Base-by-base conservation (phyloP, 805 yeast species). In the Hermanozyma aechmeae region DNA sequence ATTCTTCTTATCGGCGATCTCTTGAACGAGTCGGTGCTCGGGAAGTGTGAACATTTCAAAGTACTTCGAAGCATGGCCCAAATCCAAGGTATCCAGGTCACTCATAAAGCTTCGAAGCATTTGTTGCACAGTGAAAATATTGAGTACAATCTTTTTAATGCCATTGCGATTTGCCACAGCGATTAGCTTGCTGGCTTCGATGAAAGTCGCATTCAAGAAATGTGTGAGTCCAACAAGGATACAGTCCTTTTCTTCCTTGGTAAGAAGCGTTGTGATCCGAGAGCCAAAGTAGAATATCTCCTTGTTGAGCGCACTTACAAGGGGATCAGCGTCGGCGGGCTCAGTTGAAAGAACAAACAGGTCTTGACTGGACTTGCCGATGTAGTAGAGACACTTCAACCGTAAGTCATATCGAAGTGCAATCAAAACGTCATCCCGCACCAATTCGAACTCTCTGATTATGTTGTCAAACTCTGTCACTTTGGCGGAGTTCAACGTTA, bases 51-150 rank as follows among this genome's bases (percentile, higher is more conserved):
- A 67, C 40, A 71, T 42, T 28, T 73, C 76, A 47, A 70, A 80
- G 55, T 73, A 80, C 11, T 57, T 46, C 4, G 76, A 56, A 2
- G 81, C 65, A 16, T 61, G 52, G 15, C 62, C 47, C 43, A 79
- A 76, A 35, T 73, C 68, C 10, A 76, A 73, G 13, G 58, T 58
- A 22, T 66, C 67, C 0, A 79, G 74, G 34, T 63, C 60, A 15
- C 51, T 46, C 46, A 71, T 65, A 19, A 79, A 63, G 34, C 71
- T 73, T 34, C 80, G 65, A 32, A 80, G 61, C 68, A 76, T 71
- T 47, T 79, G 87, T 52, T 77, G 85, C 24, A 79, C 51, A 1
- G 79, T 75, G 29, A 73, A 61, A 13, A 80, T 71, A 46, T 79
- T 79, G 40, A 73, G 58, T 34, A 72, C 55, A 35, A 80, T 56